phyloP scores from a whole-genome alignment of 2,329 filamentous ascomycete species.

The Cladosporium sp. region DNA sequence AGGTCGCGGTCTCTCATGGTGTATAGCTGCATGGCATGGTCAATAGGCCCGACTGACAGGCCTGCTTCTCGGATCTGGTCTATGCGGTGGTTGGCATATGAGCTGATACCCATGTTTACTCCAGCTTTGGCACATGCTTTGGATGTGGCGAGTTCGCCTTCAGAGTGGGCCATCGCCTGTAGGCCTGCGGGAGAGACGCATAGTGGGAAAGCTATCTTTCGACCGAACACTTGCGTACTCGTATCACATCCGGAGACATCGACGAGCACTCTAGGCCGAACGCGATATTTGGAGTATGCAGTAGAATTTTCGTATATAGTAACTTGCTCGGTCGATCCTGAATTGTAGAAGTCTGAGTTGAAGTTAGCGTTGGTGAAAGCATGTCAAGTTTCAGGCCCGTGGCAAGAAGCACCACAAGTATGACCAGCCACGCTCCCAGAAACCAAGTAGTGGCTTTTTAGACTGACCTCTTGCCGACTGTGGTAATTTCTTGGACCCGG shows the following conservation, averaged over 20 bases:
- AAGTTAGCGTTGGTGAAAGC: neutral
- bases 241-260: slow-evolving; percentile 42
- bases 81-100: slow-evolving; percentile 47
- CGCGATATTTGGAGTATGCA: slow-evolving; percentile 49
- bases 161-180: slow-evolving; percentile 52
- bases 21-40: slow-evolving; percentile 58
- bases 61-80: slow-evolving; percentile 47
- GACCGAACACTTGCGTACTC: slow-evolving; percentile 48
- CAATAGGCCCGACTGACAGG: slow-evolving; percentile 38
- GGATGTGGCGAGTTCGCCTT: slow-evolving; percentile 52
- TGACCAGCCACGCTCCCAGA: neutral
- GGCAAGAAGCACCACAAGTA: neutral
- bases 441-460: neutral
- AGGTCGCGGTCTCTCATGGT: slow-evolving; percentile 52
- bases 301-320: slow-evolving; percentile 56
- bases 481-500: slow-evolving; percentile 25
- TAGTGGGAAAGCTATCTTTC: slow-evolving; percentile 48
- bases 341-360: slow-evolving; percentile 56
- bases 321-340: slow-evolving; percentile 56
- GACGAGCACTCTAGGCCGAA: slow-evolving; percentile 38
- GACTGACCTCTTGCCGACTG: slow-evolving; percentile 20
- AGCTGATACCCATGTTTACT: slow-evolving; percentile 52
- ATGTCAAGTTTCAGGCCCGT: neutral
- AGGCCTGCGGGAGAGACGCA: slow-evolving; percentile 54
- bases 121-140: slow-evolving; percentile 47